A percentile compares a stretch with the other conserved stretches of the same genome.
Evolutionary conservation across 1,139 yeast genomes (phyloP).

Genomic region (Pichia sp.): DNA sequence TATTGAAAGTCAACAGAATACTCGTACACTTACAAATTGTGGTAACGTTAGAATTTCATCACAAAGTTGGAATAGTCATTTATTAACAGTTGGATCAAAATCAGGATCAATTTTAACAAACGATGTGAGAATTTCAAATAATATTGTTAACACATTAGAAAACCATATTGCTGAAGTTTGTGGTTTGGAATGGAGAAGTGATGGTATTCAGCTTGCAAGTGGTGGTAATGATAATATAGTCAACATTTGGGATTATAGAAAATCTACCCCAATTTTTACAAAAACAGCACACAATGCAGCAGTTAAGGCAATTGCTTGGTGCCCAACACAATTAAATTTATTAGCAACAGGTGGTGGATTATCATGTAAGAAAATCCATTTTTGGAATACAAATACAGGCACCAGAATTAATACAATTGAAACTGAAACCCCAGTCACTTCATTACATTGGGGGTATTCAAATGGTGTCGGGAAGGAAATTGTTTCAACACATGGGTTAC

Average conservation of each 20-base stretch:
- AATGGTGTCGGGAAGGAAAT: constrained; percentile 73
- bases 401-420: constrained; percentile 80
- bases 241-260: constrained; percentile 90
- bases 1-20: constrained; percentile 64
- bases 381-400: constrained; percentile 94
- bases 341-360: constrained; percentile 97
- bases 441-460: constrained; percentile 83
- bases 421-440: constrained; percentile 90
- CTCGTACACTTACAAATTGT: constrained; percentile 59
- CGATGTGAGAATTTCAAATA: constrained; percentile 86
- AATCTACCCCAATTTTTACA: constrained; percentile 62
- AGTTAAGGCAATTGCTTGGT: constrained; percentile 93
- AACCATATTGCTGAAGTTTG: constrained; percentile 87
- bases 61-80: constrained; percentile 79
- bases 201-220: constrained; percentile 79
- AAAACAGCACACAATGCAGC: constrained; percentile 88
- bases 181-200: constrained; percentile 81
- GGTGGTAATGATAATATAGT: constrained; percentile 96
- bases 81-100: constrained; percentile 76
- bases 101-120: constrained; percentile 82
- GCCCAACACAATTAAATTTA: constrained; percentile 77
- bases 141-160: constrained; percentile 52
- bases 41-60: constrained; percentile 73
- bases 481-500: constrained; percentile 92
- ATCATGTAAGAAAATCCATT: constrained; percentile 80